These are phyloP conservation scores for Carex arenaria DNA, from an alignment of 202 grass and related monocot species.

Conservation along the genomic window DNA sequence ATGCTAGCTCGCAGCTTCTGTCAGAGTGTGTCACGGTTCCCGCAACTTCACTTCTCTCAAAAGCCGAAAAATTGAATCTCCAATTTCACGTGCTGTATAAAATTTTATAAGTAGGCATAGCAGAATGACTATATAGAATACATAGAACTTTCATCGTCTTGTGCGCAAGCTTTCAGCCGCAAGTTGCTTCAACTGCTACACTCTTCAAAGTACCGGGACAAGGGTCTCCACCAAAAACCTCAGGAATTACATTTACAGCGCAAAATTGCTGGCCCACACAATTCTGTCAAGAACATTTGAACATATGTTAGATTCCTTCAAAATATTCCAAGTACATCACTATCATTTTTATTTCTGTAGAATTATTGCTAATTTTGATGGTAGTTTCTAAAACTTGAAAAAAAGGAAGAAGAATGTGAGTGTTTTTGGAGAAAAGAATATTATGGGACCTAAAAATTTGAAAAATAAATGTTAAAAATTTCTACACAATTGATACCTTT, in stretches of 20 bases:
- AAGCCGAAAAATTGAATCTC: constrained; percentile 30
- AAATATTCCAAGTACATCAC: background rate
- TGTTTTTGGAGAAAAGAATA: background rate
- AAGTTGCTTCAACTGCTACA: constrained; percentile 68
- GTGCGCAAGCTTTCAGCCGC: constrained; percentile 30
- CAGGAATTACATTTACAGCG: constrained; percentile 45
- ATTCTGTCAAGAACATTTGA: constrained; percentile 36
- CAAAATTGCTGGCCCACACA: constrained; percentile 77
- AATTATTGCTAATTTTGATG: background rate
- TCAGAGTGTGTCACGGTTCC: constrained; percentile 37
- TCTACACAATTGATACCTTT: constrained; percentile 55
- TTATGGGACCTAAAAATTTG: background rate
- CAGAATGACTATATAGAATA: constrained; percentile 13
- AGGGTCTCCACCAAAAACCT: constrained; percentile 89
- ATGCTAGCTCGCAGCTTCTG: constrained; percentile 38
- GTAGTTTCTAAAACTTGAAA: background rate
- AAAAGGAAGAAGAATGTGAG: background rate
- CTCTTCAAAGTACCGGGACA: constrained; percentile 89
- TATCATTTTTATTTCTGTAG: background rate
- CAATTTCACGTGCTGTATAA: constrained; percentile 6
- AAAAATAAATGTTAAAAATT: background rate
- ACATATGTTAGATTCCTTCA: constrained; percentile 1
- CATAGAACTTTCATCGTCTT: background rate
- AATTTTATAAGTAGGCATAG: constrained; percentile 6
- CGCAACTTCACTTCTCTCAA: constrained; percentile 55